These are phyloP conservation scores for Gastroboletus turbinatus DNA, from an alignment of 1,284 basidiomycete genomes.

Conservation along the genomic window DNA sequence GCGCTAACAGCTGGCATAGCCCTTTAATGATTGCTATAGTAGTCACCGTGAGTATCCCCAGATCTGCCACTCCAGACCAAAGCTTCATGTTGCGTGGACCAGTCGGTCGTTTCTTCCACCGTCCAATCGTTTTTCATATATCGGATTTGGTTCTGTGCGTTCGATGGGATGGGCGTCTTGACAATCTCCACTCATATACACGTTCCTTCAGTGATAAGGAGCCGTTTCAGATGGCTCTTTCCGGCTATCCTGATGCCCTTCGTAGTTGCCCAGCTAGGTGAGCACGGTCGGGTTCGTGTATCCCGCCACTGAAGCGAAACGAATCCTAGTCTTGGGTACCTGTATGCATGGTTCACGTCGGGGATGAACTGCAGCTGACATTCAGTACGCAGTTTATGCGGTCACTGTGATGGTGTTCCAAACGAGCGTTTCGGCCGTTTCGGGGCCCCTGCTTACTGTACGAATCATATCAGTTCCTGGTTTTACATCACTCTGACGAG, in stretches of 20 bases:
- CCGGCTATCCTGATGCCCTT: conserved; percentile 19
- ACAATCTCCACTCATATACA: background rate
- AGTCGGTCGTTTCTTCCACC: conserved; percentile 23
- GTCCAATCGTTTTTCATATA: conserved; percentile 30
- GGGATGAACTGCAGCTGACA: conserved; percentile 4
- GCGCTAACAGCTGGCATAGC: conserved; percentile 15
- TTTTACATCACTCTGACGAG: conserved; percentile 8
- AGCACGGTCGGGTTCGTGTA: background rate
- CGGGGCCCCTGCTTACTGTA: conserved; percentile 23
- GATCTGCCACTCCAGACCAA: conserved; percentile 1
- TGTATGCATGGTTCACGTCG: conserved; percentile 10
- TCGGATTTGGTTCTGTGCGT: conserved; percentile 28
- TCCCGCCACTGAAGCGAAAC: conserved; percentile 5
- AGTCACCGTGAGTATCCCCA: conserved; percentile 20
- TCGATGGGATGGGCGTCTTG: background rate
- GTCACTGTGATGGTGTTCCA: conserved; percentile 17
- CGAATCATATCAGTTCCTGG: background rate
- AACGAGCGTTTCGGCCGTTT: conserved; percentile 16
- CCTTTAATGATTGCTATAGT: conserved; percentile 24
- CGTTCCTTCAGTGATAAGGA: conserved; percentile 11
- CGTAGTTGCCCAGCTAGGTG: conserved; percentile 22
- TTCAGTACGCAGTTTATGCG: conserved; percentile 17
- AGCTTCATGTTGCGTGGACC: conserved; percentile 12
- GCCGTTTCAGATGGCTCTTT: conserved; percentile 22
- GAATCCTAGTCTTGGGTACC: conserved; percentile 15